Evolutionary conservation across 2,329 filamentous ascomycete genomes (phyloP).

Genomic region (Cladorrhinum sp.): DNA sequence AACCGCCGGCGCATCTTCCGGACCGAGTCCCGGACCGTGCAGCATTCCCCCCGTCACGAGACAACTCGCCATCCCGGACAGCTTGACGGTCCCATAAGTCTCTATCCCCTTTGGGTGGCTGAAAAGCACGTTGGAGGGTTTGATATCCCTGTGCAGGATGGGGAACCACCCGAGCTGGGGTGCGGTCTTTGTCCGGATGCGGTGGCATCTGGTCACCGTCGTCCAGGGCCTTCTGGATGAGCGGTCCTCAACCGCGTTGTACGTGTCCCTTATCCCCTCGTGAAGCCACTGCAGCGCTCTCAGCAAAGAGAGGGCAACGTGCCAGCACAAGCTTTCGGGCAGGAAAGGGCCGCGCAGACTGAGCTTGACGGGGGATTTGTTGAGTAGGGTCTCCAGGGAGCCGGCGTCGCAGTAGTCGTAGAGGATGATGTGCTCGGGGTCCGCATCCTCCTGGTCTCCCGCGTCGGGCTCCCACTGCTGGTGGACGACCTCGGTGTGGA

Average conservation of each 20-base stretch:
- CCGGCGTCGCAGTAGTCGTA: constrained; percentile 55
- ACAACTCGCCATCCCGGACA: constrained; percentile 46
- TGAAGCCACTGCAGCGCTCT: constrained; percentile 53
- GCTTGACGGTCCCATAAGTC: constrained; percentile 52
- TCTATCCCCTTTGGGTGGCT: constrained; percentile 46
- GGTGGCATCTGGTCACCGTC: not conserved
- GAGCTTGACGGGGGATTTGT: constrained; percentile 19
- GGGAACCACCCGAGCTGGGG: constrained; percentile 41
- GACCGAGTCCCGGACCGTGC: constrained; percentile 3
- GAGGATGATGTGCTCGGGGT: constrained; percentile 36
- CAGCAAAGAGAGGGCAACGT: constrained; percentile 48
- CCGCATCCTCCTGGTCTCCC: not conserved
- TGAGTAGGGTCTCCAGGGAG: constrained; percentile 41
- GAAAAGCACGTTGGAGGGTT: constrained; percentile 49
- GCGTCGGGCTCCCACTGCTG: not conserved
- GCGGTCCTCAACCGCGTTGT: not conserved
- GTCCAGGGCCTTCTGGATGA: not conserved
- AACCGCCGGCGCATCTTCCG: not conserved
- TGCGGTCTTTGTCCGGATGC: not conserved
- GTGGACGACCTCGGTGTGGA: constrained; percentile 37
- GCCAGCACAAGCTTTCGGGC: constrained; percentile 55
- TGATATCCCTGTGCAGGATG: constrained; percentile 49
- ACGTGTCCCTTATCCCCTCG: constrained; percentile 37
- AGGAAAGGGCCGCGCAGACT: constrained; percentile 35
- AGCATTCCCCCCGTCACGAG: constrained; percentile 39